Evolutionary conservation across 495 filamentous ascomycete genomes (phyloP).

Genomic region (Xanthoparmelia taractica): DNA sequence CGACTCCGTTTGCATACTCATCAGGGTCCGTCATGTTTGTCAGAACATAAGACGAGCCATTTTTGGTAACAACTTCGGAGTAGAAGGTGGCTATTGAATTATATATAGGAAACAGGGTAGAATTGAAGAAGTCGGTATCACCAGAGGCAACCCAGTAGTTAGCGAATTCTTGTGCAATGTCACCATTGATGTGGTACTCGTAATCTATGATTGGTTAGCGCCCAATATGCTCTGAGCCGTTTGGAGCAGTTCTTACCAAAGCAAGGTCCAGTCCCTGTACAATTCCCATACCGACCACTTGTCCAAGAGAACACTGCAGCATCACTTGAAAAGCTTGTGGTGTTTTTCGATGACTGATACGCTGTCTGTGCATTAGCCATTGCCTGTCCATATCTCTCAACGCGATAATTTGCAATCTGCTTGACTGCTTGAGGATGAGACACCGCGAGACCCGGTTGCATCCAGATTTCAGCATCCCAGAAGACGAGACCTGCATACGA

Average conservation of each 20-base stretch:
- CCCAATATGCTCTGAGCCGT: not conserved
- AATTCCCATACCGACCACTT: conserved; percentile 56
- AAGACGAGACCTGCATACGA: conserved; percentile 57
- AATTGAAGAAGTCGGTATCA: conserved; percentile 47
- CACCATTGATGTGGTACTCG: conserved; percentile 59
- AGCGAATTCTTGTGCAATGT: conserved; percentile 57
- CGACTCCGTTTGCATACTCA: conserved; percentile 64
- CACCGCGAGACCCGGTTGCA: conserved; percentile 55
- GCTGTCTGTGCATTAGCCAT: conserved; percentile 42
- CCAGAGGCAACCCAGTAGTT: conserved; percentile 57
- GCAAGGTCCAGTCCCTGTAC: conserved; percentile 58
- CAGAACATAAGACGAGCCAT: conserved; percentile 44
- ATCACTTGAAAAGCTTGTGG: conserved; percentile 42
- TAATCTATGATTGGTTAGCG: conserved; percentile 25
- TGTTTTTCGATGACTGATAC: conserved; percentile 43
- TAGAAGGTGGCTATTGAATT: conserved; percentile 52
- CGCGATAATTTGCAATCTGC: conserved; percentile 52
- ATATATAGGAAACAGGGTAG: conserved; percentile 50
- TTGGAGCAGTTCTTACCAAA: conserved; percentile 45
- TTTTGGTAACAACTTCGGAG: conserved; percentile 46
- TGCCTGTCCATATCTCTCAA: conserved; percentile 46
- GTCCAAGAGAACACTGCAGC: conserved; percentile 59
- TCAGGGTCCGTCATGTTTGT: conserved; percentile 78
- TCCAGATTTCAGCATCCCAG: conserved; percentile 63
- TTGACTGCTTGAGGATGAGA: conserved; percentile 50